Evolutionary conservation across 441 rosid genomes (phyloP).

Genomic region (Erysimum cheiri): DNA sequence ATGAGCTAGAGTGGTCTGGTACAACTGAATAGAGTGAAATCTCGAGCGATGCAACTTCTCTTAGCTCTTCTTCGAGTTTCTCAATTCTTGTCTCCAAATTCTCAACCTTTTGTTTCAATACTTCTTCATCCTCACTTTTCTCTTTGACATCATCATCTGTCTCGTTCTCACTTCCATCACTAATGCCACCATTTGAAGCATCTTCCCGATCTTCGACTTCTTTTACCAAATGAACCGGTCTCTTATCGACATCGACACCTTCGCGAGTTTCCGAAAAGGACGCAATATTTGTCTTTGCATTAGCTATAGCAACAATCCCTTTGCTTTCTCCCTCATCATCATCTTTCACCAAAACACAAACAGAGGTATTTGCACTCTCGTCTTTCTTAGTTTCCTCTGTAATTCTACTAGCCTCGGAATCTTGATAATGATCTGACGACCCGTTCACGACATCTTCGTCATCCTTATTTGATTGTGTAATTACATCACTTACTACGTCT

Average conservation of each 20-base stretch:
- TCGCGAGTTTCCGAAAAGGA: constrained; percentile 48
- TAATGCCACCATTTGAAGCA: constrained; percentile 52
- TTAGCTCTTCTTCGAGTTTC: constrained; percentile 86
- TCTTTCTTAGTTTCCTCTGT: constrained; percentile 2
- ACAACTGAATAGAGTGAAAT: constrained; percentile 79
- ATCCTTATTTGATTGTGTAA: constrained; percentile 2
- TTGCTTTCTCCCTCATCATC: constrained; percentile 7
- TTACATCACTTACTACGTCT: not conserved
- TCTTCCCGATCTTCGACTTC: constrained; percentile 50
- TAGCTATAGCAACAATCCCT: constrained; percentile 4
- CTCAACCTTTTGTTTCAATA: constrained; percentile 55
- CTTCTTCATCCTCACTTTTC: constrained; percentile 51
- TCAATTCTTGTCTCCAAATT: constrained; percentile 74
- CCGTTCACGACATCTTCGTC: not conserved
- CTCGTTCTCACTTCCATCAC: constrained; percentile 58
- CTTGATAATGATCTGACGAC: constrained; percentile 7
- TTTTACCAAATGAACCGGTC: not conserved
- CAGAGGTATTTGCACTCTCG: constrained; percentile 2
- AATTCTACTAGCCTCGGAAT: not conserved
- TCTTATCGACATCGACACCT: constrained; percentile 46
- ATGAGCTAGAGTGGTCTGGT: constrained; percentile 86
- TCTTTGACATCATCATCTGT: constrained; percentile 54
- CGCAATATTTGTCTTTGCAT: constrained; percentile 12
- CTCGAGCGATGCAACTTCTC: constrained; percentile 93
- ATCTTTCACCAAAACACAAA: constrained; percentile 1